These are phyloP conservation scores for Aspergillus tanneri DNA, from an alignment of 2,329 filamentous ascomycete species.

Conservation along the genomic window DNA sequence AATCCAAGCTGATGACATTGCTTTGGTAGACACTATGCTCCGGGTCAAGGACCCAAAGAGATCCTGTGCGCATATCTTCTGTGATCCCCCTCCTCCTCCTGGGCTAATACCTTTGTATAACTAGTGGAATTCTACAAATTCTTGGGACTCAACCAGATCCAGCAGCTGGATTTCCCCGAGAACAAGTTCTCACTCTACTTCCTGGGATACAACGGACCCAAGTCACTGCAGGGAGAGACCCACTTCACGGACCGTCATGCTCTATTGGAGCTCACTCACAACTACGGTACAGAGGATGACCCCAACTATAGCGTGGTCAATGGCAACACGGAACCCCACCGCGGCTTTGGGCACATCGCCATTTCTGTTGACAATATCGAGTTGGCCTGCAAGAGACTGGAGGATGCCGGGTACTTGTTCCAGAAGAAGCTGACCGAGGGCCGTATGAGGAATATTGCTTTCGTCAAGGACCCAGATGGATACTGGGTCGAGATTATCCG, in stretches of 20 bases:
- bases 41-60: conserved; percentile 91
- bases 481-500: conserved; percentile 66
- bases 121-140: conserved; percentile 89
- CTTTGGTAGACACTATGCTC: conserved; percentile 60
- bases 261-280: conserved; percentile 79
- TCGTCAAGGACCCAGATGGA: conserved; percentile 81
- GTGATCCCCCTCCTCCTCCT: neutral
- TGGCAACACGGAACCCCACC: conserved; percentile 85
- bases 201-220: conserved; percentile 78
- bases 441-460: conserved; percentile 83
- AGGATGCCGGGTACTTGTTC: conserved; percentile 87
- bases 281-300: conserved; percentile 87
- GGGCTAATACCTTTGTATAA: neutral
- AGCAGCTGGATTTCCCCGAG: conserved; percentile 78
- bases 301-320: conserved; percentile 76
- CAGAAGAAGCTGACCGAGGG: conserved; percentile 94
- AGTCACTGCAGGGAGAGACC: conserved; percentile 66
- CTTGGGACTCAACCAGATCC: conserved; percentile 80
- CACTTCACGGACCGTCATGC: conserved; percentile 82
- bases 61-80: conserved; percentile 55
- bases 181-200: conserved; percentile 96
- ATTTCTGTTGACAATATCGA: conserved; percentile 82
- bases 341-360: conserved; percentile 82
- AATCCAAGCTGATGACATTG: conserved; percentile 19
- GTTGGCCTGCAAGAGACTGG: conserved; percentile 82